A percentile compares a stretch with the other conserved stretches of the same genome.
phyloP scores from a whole-genome alignment of 2,329 filamentous ascomycete species.

The Aspergillus sp. region DNA sequence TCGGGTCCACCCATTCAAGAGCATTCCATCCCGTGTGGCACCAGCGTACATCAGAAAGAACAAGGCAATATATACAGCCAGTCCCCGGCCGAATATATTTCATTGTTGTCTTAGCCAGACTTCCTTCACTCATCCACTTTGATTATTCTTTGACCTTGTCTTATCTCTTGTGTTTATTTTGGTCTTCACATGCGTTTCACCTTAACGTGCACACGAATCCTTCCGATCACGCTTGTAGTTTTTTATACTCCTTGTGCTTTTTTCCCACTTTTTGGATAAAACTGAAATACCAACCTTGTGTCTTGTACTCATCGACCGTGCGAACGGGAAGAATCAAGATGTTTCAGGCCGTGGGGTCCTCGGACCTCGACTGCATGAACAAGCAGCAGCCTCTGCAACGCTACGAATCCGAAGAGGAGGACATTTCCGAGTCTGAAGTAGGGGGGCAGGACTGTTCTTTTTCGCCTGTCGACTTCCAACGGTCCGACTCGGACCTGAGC shows the following conservation, averaged over 20 bases:
- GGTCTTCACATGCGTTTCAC: not conserved
- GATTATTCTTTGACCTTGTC: not conserved
- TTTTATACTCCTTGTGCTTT: not conserved
- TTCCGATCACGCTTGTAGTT: not conserved
- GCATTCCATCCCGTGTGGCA: conserved; percentile 12
- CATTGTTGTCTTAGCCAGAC: not conserved
- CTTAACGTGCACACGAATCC: not conserved
- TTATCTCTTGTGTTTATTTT: not conserved
- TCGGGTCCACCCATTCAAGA: conserved; percentile 13
- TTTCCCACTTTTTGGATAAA: not conserved
- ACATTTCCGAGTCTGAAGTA: conserved; percentile 31
- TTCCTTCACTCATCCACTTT: not conserved
- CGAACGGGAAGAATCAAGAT: conserved; percentile 14
- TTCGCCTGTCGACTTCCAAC: conserved; percentile 24
- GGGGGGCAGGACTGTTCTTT: conserved; percentile 26
- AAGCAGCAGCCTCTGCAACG: conserved; percentile 24
- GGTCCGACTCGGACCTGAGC: conserved; percentile 25
- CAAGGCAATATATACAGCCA: conserved; percentile 6
- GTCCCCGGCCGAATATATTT: conserved; percentile 3
- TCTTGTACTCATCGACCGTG: not conserved
- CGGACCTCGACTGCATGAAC: conserved; percentile 26
- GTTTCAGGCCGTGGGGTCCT: conserved; percentile 20
- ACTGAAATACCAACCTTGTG: not conserved
- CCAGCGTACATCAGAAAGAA: not conserved
- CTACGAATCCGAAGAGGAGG: conserved; percentile 36